Evolutionary conservation across 176 grass and related monocot species (phyloP), one percentile per base, ranked within the genome.

Genomic region (Eragrostis curvula): DNA sequence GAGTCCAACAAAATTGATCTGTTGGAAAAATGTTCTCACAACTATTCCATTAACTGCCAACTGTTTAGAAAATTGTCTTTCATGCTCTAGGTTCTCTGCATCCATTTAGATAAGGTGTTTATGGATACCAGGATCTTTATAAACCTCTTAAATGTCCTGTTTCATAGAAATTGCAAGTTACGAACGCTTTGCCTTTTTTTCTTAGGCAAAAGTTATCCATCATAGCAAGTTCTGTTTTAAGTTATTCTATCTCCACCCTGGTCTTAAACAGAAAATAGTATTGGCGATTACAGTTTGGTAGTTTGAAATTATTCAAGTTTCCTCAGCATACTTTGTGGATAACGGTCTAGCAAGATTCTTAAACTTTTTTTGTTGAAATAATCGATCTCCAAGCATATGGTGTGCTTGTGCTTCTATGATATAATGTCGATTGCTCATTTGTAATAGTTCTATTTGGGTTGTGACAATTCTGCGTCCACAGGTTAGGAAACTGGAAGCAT

Each of bases 401-500:
- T 59, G 43, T 86, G 47, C 15, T 53, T 49, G 6, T 68, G 41
- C 32, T 36, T 43, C 67, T 84, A 43, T 73, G 71, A 9, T 80
- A 18, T 77, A 13, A 47, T 70, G 32, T 70, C 16, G 57, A 60
- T 7, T 25, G 30, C 27, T 18, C 24, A 24, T 57, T 28, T 80
- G 73, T 12, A 53, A 39, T 27, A 73, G 29, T 70, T 53, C 18
- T 79, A 63, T 40, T 42, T 92, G 32, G 32, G 32, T 36, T 36
- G 32, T 81, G 67, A 58, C 28, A 29, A 55, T 57, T 70, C 74
- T 85, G 49, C 23, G 45, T 78, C 29, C 15, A 77, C 86, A 94
- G 92, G 92, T 94, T 77, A 89, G 89, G 56, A 85, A 87, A 85
- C 40, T 91, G 60, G 92, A 94, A 68, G 70, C 61, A 17, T 81